Conservation (phyloP, 495 filamentous ascomycete species). For the Entonaema liquescens region DNA sequence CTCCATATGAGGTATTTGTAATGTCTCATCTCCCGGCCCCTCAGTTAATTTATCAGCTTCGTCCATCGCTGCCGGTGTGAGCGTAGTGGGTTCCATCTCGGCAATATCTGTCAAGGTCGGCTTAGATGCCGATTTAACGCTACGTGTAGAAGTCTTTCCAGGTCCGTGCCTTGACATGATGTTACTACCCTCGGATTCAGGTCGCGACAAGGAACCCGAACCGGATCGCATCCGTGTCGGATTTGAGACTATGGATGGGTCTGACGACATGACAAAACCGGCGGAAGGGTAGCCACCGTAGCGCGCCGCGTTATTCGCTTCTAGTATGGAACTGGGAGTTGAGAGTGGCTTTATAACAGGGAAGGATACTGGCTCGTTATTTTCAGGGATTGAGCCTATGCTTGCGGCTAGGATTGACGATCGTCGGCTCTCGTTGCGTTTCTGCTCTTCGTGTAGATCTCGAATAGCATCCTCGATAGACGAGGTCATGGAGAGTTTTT, state of each 20-base stretch:
- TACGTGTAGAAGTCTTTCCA: constrained; percentile 56
- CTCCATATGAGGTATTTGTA: constrained; percentile 32
- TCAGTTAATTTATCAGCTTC: constrained; percentile 53
- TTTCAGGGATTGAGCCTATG: constrained; percentile 50
- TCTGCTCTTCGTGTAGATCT: constrained; percentile 80
- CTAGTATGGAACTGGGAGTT: constrained; percentile 71
- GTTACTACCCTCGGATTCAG: constrained; percentile 45
- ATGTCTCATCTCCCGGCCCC: constrained; percentile 45
- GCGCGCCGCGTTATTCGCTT: constrained; percentile 70
- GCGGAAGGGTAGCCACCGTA: constrained; percentile 76
- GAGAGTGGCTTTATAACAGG: constrained; percentile 59
- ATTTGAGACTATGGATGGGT: constrained; percentile 66
- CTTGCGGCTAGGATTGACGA: constrained; percentile 61
- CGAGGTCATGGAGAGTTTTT: constrained; percentile 79
- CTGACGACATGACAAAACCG: constrained; percentile 71
- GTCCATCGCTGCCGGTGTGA: constrained; percentile 57
- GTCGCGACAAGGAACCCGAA: constrained; percentile 41
- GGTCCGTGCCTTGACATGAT: constrained; percentile 55
- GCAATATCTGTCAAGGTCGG: constrained; percentile 57
- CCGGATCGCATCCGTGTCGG: constrained; percentile 65
- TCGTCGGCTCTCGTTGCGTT: constrained; percentile 68
- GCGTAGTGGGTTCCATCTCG: constrained; percentile 54
- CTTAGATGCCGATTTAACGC: constrained; percentile 51
- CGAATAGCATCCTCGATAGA: constrained; percentile 84
- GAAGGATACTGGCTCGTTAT: constrained; percentile 47